These are phyloP conservation scores for Candida cerambycidarum DNA, from an alignment of 805 yeast species.

Conservation along the genomic window DNA sequence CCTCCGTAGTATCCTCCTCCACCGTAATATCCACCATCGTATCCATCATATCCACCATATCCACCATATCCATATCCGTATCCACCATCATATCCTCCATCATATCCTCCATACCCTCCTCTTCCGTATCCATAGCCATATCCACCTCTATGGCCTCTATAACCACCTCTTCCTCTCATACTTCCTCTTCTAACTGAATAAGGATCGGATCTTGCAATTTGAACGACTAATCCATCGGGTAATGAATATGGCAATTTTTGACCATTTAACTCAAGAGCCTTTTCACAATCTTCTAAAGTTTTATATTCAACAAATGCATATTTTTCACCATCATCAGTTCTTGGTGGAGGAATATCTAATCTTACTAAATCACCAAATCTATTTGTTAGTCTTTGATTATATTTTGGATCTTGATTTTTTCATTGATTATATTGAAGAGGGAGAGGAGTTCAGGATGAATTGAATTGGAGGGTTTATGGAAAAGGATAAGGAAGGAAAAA, in stretches of 20 bases:
- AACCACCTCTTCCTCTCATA: slow-evolving; percentile 27
- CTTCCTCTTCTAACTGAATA: slow-evolving; percentile 40
- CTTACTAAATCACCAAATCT: slow-evolving; percentile 59
- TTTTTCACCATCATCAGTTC: slow-evolving; percentile 56
- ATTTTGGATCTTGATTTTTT: slow-evolving; percentile 4
- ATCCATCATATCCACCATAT: slow-evolving; percentile 22
- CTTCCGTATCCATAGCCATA: slow-evolving; percentile 18
- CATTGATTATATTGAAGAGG: slow-evolving; percentile 10
- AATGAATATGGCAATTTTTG: slow-evolving; percentile 43
- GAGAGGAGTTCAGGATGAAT: slow-evolving; percentile 6
- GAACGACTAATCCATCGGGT: slow-evolving; percentile 47
- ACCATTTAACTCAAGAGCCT: slow-evolving; percentile 50
- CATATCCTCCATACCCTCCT: slow-evolving; percentile 20
- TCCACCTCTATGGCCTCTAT: slow-evolving; percentile 22
- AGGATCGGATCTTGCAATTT: slow-evolving; percentile 58
- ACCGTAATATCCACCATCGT: slow-evolving; percentile 17
- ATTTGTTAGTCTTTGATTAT: slow-evolving; percentile 10
- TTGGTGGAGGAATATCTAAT: slow-evolving; percentile 64
- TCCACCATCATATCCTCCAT: slow-evolving; percentile 21
- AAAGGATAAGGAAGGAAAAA: neutral
- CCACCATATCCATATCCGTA: too few species aligned
- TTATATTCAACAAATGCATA: slow-evolving; percentile 65
- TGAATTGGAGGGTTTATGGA: slow-evolving; percentile 4
- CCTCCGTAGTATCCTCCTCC: slow-evolving; percentile 18
- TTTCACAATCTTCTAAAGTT: slow-evolving; percentile 51